Conservation (phyloP, 352 stramenopile species). For the Thalassiosira exigua region DNA sequence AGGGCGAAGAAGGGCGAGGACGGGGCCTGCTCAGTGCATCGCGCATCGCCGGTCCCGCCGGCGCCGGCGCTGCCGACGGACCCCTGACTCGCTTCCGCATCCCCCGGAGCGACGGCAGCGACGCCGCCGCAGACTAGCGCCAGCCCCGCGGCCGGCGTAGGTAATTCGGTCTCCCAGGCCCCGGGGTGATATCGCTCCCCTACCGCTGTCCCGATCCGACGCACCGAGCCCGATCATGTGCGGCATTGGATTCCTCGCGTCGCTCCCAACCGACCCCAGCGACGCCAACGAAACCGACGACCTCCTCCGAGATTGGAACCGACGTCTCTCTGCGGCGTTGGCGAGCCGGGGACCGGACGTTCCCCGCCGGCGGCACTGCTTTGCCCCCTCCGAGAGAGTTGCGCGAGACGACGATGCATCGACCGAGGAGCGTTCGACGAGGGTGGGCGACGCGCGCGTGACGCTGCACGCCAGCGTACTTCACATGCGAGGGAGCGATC, state of each 20-base stretch:
- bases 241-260: slow-evolving; percentile 47
- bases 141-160: no score
- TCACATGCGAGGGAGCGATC: slow-evolving; percentile 87
- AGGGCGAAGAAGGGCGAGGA: no score
- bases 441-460: slow-evolving; percentile 37
- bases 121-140: no score
- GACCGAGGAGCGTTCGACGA: not conserved
- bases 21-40: no score
- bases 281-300: slow-evolving; percentile 1
- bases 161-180: no score
- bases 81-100: no score
- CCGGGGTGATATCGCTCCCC: no score
- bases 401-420: not conserved
- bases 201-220: no score
- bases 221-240: no score
- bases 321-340: slow-evolving; percentile 31
- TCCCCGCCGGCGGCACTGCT: slow-evolving; percentile 15
- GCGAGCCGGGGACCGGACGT: slow-evolving; percentile 47
- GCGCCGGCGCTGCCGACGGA: no score
- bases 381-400: not conserved
- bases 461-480: slow-evolving; percentile 89
- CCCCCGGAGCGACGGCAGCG: no score
- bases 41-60: no score
- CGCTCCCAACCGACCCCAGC: not conserved
- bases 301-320: slow-evolving; percentile 26